Conservation (phyloP, 1,284 basidiomycete genomes). For the Schizophyllum commune region DNA sequence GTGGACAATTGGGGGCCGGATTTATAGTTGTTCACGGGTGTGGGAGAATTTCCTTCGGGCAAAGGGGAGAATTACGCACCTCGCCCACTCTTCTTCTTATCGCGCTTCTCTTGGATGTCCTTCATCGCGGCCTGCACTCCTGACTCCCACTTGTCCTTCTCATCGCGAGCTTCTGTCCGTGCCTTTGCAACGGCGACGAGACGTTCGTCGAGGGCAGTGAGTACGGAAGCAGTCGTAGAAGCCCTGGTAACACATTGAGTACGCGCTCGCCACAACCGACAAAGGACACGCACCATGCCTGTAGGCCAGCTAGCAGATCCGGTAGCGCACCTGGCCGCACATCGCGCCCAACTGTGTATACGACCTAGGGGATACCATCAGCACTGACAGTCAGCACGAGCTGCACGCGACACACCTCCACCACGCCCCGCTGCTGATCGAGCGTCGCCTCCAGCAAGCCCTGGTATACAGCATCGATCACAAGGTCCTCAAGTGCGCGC, state of each 20-base stretch:
- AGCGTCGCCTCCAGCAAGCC: slow-evolving; percentile 85
- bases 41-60: slow-evolving; percentile 7
- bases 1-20: no score
- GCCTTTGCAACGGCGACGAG: slow-evolving; percentile 37
- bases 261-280: background rate
- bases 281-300: slow-evolving; percentile 57
- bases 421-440: slow-evolving; percentile 78
- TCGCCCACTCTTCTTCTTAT: slow-evolving; percentile 29
- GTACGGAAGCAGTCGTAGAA: slow-evolving; percentile 51
- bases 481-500: slow-evolving; percentile 87
- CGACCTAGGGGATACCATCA: slow-evolving; percentile 41
- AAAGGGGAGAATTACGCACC: slow-evolving; percentile 16
- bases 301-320: slow-evolving; percentile 50
- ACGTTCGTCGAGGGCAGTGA: slow-evolving; percentile 42
- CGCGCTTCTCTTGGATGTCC: slow-evolving; percentile 43
- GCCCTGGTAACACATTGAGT: slow-evolving; percentile 28
- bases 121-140: slow-evolving; percentile 37
- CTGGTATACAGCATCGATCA: slow-evolving; percentile 93
- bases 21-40: slow-evolving; percentile 16
- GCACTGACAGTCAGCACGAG: background rate
- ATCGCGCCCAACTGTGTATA: slow-evolving; percentile 88
- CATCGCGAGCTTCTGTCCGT: slow-evolving; percentile 23
- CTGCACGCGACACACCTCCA: slow-evolving; percentile 31
- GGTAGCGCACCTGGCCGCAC: slow-evolving; percentile 63
- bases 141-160: slow-evolving; percentile 38